Percentiles rank a stretch among this genome's conserved stretches.
Conservation (phyloP, 2,329 filamentous ascomycete species). For the Arthroderma sp. region DNA sequence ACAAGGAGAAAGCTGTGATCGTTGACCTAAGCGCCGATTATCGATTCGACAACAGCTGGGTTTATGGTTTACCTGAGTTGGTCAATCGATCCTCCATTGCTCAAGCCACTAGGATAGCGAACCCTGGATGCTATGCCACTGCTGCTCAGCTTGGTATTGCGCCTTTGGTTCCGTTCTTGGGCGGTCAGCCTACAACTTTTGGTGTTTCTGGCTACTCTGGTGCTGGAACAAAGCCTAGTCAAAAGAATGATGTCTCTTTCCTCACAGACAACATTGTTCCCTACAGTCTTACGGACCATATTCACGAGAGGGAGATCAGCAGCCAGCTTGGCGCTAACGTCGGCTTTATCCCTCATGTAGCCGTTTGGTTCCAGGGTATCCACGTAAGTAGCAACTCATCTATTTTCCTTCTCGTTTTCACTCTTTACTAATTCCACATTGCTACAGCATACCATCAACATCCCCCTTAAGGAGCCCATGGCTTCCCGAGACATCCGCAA, state of each 20-base stretch:
- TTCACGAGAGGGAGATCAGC: conserved; percentile 87
- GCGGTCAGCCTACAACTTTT: conserved; percentile 68
- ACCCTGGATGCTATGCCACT: conserved; percentile 92
- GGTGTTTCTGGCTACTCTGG: conserved; percentile 91
- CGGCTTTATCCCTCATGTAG: conserved; percentile 85
- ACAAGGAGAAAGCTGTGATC: conserved; percentile 58
- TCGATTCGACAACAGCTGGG: conserved; percentile 74
- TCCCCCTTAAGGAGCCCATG: conserved; percentile 77
- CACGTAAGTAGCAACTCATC: conserved; percentile 35
- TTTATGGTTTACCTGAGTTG: conserved; percentile 81
- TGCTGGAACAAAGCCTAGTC: conserved; percentile 82
- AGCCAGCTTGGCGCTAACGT: conserved; percentile 60
- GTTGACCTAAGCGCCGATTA: conserved; percentile 96
- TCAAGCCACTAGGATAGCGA: conserved; percentile 68
- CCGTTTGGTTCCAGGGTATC: conserved; percentile 95
- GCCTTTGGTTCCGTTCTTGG: conserved; percentile 65
- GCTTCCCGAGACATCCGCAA: conserved; percentile 83
- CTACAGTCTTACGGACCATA: conserved; percentile 83
- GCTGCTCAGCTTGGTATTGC: conserved; percentile 81
- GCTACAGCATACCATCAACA: conserved; percentile 65
- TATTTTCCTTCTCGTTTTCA: conserved; percentile 4
- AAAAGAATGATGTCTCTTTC: conserved; percentile 80
- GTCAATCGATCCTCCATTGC: conserved; percentile 64
- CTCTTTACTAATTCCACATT: conserved; percentile 4
- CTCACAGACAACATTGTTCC: conserved; percentile 81